Evolutionary conservation across 805 yeast genomes (phyloP), one percentile per base, ranked within the genome.

Genomic region (Kodamaea leandrae): DNA sequence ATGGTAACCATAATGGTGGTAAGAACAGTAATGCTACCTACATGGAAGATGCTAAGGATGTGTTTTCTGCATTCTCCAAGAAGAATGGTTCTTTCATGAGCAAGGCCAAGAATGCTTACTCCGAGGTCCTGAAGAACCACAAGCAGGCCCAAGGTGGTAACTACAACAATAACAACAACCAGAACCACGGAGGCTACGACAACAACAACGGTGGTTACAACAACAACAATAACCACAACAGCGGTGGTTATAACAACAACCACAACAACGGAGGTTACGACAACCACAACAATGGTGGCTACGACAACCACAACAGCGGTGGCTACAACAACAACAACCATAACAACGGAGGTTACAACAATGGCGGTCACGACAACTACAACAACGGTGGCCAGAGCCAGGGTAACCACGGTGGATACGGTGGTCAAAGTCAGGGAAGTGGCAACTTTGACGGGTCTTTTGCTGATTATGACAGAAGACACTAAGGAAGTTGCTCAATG

Each of bases 31-130:
- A 51, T 50, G 47, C 48, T 25, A 53, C 53, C 10, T 51, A 55
- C 41, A 39, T 48, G 21, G 58, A 58, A 40, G 71, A 64, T 26
- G 70, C 68, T 35, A 53, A 68, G 51, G 60, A 54, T 17, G 71
- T 64, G 27, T 66, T 58, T 61, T 44, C 48, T 23, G 56, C 60
- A 36, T 66, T 54, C 62, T 47, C 49, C 55, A 52, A 50, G 42
- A 51, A 61, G 24, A 65, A 57, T 14, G 60, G 59, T 7, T 33
- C 60, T 18, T 49, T 50, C 54, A 36, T 52, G 16, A 64, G 59
- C 47, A 61, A 64, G 53, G 73, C 71, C 44, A 55, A 63, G 52
- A 57, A 60, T 38, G 65, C 62, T 30, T 66, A 57, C 56, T 41
- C 50, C 27, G 64, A 54, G 19, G 56, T 54, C 52, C 53, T 55